Evolutionary conservation across 805 yeast genomes (phyloP).

Genomic region (Wickerhamomyces bisporus): DNA sequence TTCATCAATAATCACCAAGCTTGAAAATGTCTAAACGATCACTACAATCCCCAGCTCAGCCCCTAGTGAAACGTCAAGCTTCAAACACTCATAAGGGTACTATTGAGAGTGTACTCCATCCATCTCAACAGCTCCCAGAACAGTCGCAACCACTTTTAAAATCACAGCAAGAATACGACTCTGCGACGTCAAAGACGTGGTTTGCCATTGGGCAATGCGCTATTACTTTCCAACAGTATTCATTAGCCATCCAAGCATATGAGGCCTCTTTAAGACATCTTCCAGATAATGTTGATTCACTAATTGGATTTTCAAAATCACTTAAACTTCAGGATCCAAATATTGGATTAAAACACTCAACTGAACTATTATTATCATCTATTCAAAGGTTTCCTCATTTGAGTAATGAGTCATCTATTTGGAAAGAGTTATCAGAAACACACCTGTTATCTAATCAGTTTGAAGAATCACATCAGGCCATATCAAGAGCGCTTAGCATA

Average conservation of each 20-base stretch:
- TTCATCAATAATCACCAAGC: neutral
- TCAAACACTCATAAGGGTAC: conserved; percentile 4
- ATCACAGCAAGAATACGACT: conserved; percentile 7
- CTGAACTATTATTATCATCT: conserved; percentile 17
- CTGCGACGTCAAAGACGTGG: conserved; percentile 19
- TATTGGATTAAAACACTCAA: conserved; percentile 13
- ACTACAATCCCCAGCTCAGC: conserved; percentile 11
- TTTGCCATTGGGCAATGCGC: conserved; percentile 21
- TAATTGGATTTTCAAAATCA: conserved; percentile 13
- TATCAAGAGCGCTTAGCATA: conserved; percentile 37
- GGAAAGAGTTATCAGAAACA: conserved; percentile 49
- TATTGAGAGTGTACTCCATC: neutral
- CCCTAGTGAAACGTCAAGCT: conserved; percentile 14
- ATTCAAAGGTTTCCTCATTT: conserved; percentile 30
- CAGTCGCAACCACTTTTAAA: neutral
- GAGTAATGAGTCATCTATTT: conserved; percentile 33
- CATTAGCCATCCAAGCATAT: conserved; percentile 17
- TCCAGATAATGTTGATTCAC: conserved; percentile 19
- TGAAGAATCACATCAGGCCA: conserved; percentile 48
- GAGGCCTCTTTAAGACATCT: conserved; percentile 19
- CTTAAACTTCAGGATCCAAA: conserved; percentile 12
- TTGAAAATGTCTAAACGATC: conserved; percentile 16
- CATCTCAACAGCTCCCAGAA: conserved; percentile 1
- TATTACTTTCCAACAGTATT: conserved; percentile 12
- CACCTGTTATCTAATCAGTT: conserved; percentile 41